Evolutionary conservation across 495 filamentous ascomycete species (phyloP), one percentile per base, ranked within the genome.

Genomic region (Penicillium lividum): DNA sequence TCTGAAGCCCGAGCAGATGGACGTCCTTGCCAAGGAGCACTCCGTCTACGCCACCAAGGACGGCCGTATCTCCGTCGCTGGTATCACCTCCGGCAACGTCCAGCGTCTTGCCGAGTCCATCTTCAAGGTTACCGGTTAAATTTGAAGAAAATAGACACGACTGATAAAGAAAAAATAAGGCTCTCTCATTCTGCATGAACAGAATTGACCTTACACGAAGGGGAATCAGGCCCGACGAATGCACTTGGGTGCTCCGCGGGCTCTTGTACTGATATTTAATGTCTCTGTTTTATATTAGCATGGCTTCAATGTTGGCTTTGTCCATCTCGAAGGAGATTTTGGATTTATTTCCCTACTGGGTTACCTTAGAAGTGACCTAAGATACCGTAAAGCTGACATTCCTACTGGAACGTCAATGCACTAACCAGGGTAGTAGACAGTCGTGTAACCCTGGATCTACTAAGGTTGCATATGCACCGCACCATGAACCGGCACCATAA

Each of bases 11-110:
- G 88, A 94, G 78, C 88, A 97, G 80, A 96, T 98, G 90, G 89
- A 93, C 27, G 79, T 77, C 70, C 81, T 98, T 57, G 92, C 94
- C 58, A 92, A 96, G 80, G 92, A 97, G 88, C 90, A 95, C 83
- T 97, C 92, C 67, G 94, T 98, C 61, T 98, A 98, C 70, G 93
- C 92, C 51, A 98, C 94, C 75, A 92, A 89, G 80, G 93, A 98
- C 75, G 94, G 94, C 64, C 87, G 94, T 75, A 98, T 98, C 70
- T 97, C 92, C 43, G 93, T 98, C 16, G 94, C 94, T 40, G 94
- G 94, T 64, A 97, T 98, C 79, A 98, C 94, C 54, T 83, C 80
- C 52, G 91, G 82, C 67, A 98, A 98, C 74, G 94, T 97, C 60
- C 87, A 90, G 78, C 86, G 93, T 64, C 87, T 98, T 52, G 94